Evolutionary conservation across 2,329 filamentous ascomycete species (phyloP).

Genomic region (Coniosporium tulheliwenetii): DNA sequence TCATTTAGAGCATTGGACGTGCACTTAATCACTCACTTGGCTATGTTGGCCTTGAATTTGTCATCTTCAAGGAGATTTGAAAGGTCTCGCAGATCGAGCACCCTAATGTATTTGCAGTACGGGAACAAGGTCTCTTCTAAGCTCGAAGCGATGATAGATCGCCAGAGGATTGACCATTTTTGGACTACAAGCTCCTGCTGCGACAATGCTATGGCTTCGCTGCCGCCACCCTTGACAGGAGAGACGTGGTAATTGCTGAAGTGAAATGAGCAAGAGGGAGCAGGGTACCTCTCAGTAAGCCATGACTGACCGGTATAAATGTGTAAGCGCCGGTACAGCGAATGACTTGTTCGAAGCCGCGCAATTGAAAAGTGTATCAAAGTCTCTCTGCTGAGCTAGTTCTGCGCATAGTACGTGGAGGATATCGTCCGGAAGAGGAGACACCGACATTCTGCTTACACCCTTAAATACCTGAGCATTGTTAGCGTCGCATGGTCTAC

Average conservation of each 20-base stretch:
- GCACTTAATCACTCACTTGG: slow-evolving; percentile 22
- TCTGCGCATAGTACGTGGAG: slow-evolving; percentile 45
- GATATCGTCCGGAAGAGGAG: slow-evolving; percentile 39
- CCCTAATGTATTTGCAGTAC: slow-evolving; percentile 53
- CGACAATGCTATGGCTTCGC: slow-evolving; percentile 20
- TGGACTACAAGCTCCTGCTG: slow-evolving; percentile 32
- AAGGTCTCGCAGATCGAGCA: slow-evolving; percentile 48
- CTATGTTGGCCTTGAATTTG: slow-evolving; percentile 42
- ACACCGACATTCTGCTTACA: neutral
- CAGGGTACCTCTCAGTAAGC: neutral
- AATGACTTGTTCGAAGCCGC: slow-evolving; percentile 39
- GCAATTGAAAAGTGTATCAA: slow-evolving; percentile 44
- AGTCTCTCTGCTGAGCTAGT: slow-evolving; percentile 39
- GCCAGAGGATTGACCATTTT: slow-evolving; percentile 51
- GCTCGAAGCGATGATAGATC: slow-evolving; percentile 51
- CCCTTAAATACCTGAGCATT: too few relatives aligned
- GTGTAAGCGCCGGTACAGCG: slow-evolving; percentile 42
- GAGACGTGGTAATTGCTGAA: slow-evolving; percentile 26
- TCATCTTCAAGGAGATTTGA: slow-evolving; percentile 42
- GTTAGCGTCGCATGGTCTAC: too few relatives aligned
- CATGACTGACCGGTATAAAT: slow-evolving; percentile 43
- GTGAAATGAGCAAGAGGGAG: neutral
- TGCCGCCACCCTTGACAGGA: slow-evolving; percentile 28
- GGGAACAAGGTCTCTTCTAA: slow-evolving; percentile 47
- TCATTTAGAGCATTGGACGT: slow-evolving; percentile 18